phyloP scores from a whole-genome alignment of 331 rosid species.

The Pyracantha coccinea region DNA sequence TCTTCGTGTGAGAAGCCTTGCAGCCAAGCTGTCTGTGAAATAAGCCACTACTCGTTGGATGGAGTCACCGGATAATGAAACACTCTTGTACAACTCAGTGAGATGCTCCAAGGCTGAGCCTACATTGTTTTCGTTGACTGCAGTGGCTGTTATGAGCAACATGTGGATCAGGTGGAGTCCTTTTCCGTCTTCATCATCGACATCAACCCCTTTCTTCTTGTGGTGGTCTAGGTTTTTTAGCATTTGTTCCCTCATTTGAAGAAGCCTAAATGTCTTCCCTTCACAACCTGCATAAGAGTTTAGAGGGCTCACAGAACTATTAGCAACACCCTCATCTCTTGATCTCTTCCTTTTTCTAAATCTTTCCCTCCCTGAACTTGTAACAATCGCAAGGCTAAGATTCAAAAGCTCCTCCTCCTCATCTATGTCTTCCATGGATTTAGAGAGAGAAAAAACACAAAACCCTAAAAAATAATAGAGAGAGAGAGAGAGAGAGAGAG shows the following conservation, averaged over 20 bases:
- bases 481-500: background rate
- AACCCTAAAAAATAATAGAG: background rate
- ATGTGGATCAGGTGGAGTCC: slow-evolving; percentile 61
- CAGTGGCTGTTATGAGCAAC: slow-evolving; percentile 49
- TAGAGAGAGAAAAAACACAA: background rate
- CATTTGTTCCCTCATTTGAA: slow-evolving; percentile 68
- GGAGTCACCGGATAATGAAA: slow-evolving; percentile 53
- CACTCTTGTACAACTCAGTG: slow-evolving; percentile 32
- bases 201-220: slow-evolving; percentile 2
- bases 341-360: slow-evolving; percentile 38
- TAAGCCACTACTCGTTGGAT: slow-evolving; percentile 62
- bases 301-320: background rate
- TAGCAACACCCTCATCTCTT: slow-evolving; percentile 3
- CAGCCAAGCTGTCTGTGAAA: slow-evolving; percentile 56
- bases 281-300: slow-evolving; percentile 32
- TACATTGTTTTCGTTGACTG: slow-evolving; percentile 33
- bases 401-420: slow-evolving; percentile 56
- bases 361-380: slow-evolving; percentile 29
- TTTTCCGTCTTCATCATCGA: slow-evolving; percentile 12
- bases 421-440: slow-evolving; percentile 47
- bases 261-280: slow-evolving; percentile 54
- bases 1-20: slow-evolving; percentile 43
- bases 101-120: slow-evolving; percentile 44
- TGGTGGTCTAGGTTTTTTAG: slow-evolving; percentile 36
- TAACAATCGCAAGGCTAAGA: slow-evolving; percentile 63